Evolutionary conservation across 2,329 filamentous ascomycete genomes (phyloP).

Genomic region (Elsinoe batatas): DNA sequence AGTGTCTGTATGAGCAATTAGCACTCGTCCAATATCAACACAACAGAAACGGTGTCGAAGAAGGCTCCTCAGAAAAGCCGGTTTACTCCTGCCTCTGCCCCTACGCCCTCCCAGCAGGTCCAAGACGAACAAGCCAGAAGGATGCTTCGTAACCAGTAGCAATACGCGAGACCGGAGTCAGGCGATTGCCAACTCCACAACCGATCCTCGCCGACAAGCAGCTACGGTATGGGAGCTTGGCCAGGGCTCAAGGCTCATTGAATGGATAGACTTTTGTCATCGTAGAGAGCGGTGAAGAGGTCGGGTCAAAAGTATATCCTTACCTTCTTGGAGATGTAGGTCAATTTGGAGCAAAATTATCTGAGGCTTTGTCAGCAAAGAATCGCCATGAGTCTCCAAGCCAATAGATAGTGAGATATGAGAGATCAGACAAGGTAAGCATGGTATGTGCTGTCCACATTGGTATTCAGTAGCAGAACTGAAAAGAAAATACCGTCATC

Average conservation of each 20-base stretch:
- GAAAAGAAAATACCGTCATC: constrained; percentile 32
- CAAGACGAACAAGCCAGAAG: constrained; percentile 27
- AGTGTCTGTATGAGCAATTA: background rate
- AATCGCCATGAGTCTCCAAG: constrained; percentile 5
- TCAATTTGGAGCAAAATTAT: background rate
- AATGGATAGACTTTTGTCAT: constrained; percentile 35
- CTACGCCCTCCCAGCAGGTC: constrained; percentile 25
- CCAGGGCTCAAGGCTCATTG: constrained; percentile 30
- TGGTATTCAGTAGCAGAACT: constrained; percentile 32
- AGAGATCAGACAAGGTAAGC: constrained; percentile 30
- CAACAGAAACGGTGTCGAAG: background rate
- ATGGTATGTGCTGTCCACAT: constrained; percentile 29
- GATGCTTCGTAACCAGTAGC: constrained; percentile 28
- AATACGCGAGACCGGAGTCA: constrained; percentile 18
- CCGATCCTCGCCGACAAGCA: constrained; percentile 27
- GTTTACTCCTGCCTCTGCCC: constrained; percentile 30
- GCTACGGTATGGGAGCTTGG: constrained; percentile 31
- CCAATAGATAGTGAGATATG: background rate
- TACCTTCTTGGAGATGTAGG: background rate
- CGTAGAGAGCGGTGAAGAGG: constrained; percentile 19
- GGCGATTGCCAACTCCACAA: constrained; percentile 28
- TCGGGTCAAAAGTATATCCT: background rate
- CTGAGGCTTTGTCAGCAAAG: background rate
- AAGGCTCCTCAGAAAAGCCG: constrained; percentile 28
- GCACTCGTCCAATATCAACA: background rate